These are phyloP conservation scores for Pinus tabuliformis DNA, from an alignment of 75 land plant genomes.

Conservation along the genomic window DNA sequence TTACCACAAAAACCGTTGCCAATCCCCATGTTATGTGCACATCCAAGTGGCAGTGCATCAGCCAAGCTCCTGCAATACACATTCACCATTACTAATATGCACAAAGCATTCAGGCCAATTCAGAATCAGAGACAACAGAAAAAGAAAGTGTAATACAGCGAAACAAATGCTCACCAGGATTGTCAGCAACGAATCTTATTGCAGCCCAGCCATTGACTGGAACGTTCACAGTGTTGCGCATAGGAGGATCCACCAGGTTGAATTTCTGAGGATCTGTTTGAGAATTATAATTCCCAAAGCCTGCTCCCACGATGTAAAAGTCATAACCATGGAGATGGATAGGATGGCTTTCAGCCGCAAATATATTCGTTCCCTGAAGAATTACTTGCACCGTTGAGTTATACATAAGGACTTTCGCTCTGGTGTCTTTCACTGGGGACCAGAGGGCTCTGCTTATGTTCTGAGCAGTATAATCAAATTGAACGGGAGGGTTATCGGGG, in stretches of 20 bases:
- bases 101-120: no score
- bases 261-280: conserved; percentile 27
- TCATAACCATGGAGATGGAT: conserved; percentile 70
- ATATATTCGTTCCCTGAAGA: conserved; percentile 57
- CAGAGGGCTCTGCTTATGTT: conserved; percentile 22
- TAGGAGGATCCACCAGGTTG: conserved; percentile 67
- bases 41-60: conserved; percentile 35
- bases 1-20: conserved; percentile 23
- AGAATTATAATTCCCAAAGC: conserved; percentile 59
- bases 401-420: conserved; percentile 17
- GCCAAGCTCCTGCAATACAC: conserved; percentile 30
- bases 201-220: conserved; percentile 71
- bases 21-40: conserved; percentile 34
- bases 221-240: conserved; percentile 58
- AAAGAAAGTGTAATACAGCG: no score
- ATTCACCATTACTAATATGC: not conserved
- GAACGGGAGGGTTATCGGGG: conserved; percentile 27
- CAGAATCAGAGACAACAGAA: no score
- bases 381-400: conserved; percentile 54
- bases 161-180: conserved; percentile 47
- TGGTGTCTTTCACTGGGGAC: conserved; percentile 22
- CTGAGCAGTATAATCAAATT: conserved; percentile 34
- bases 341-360: conserved; percentile 59
- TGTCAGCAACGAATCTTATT: conserved; percentile 62
- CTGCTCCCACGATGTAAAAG: conserved; percentile 62